Evolutionary conservation across 441 rosid genomes (phyloP), one percentile per base, ranked within the genome.

Genomic region (Kokia cookei): DNA sequence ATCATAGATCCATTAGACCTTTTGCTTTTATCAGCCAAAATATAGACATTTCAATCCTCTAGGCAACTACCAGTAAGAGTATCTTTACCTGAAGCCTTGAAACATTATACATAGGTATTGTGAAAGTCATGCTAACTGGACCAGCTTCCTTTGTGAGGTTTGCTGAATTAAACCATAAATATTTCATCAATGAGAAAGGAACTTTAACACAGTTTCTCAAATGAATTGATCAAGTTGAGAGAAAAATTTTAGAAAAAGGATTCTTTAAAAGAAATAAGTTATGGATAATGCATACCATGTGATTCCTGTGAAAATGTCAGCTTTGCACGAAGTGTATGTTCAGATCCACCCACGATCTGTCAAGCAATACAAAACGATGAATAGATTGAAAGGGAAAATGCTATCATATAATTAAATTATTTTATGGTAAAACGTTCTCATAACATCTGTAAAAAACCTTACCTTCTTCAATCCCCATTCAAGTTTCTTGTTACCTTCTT

Each of bases 381-480:
- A 54, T 54, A 71, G 37, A 71, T 32, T 13, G 24, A 51, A 69
- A 63, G 24, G 61, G 48, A 11, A 32, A 71, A 40, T 22, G 7
- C 15, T 55, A 35, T 2, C 19, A 40, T 17, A 24, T 1, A 37
- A 1, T 35, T 3, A 48, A 42, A 43, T 75, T 63, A 74, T 65
- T 53, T 27, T 42, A 40, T 57, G 3, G 26, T 60, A 53, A 65
- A 69, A 71, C 51, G 13, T 42, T 17, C 53, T 43, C 2, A 61
- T 35, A 32, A 32, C n/a, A 69, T 22, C n/a, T 27, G 2, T 47
- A 73, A 75, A 37, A 76, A 76, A 71, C 74, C 68, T 84, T 76
- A 73, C 98, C 98, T 93, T 93, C 82, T 96, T 96, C 61, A 96
- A 79, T 66, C 82, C 86, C 99, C 99, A 96, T 81, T 93, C 99